phyloP scores from a whole-genome alignment of 2,329 filamentous ascomycete species.

The Aspergillus piperis region DNA sequence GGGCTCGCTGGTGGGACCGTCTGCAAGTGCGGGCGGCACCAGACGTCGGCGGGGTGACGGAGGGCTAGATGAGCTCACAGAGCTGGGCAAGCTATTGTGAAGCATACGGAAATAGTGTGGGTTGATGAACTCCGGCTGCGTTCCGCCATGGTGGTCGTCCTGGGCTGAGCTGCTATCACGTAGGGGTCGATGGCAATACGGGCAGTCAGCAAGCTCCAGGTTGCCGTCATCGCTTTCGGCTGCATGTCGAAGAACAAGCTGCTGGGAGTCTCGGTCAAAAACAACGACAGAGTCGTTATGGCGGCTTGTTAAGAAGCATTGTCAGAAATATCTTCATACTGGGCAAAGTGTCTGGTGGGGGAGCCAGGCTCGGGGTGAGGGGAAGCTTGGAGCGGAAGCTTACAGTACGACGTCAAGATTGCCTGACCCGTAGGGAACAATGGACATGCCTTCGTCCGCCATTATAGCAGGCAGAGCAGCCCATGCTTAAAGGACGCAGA shows the following conservation, averaged over 20 bases:
- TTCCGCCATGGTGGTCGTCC: conserved; percentile 34
- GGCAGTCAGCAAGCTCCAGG: conserved; percentile 71
- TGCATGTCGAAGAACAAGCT: conserved; percentile 75
- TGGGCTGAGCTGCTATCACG: conserved; percentile 51
- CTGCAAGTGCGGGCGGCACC: conserved; percentile 50
- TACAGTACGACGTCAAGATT: conserved; percentile 50
- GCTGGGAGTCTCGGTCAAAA: conserved; percentile 79
- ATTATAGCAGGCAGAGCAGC: conserved; percentile 26
- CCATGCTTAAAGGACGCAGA: conserved; percentile 17
- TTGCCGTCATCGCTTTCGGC: conserved; percentile 48
- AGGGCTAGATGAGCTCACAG: conserved; percentile 46
- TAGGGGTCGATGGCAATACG: conserved; percentile 81
- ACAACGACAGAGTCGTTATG: conserved; percentile 92
- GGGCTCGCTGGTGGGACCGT: conserved; percentile 50
- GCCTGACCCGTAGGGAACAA: conserved; percentile 44
- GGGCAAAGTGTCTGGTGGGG: background rate
- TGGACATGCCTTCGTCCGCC: conserved; percentile 45
- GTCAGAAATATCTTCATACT: conserved; percentile 16
- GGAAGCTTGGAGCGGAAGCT: conserved; percentile 21
- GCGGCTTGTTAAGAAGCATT: conserved; percentile 60
- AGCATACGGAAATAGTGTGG: conserved; percentile 97
- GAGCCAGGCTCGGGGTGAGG: background rate
- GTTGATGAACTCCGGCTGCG: conserved; percentile 71
- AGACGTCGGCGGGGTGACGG: conserved; percentile 53
- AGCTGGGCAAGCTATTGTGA: conserved; percentile 58